phyloP scores from a whole-genome alignment of 805 yeast species.

The Saturnispora silvae region DNA sequence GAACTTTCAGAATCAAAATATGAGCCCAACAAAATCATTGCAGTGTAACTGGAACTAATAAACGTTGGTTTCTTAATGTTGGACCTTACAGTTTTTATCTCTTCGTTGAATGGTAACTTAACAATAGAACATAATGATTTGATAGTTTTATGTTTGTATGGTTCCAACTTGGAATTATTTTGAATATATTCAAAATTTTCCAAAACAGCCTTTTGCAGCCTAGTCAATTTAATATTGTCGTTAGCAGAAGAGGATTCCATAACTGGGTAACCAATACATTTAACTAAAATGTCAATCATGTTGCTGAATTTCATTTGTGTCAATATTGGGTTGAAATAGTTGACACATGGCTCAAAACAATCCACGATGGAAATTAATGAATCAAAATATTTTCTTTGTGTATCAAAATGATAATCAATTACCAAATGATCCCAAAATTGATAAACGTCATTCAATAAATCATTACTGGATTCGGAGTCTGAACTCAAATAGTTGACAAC shows the following conservation, averaged over 20 bases:
- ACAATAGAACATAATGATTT: conserved; percentile 45
- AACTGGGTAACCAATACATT: conserved; percentile 64
- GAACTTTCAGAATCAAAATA: conserved; percentile 27
- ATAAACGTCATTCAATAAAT: background rate
- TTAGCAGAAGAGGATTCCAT: conserved; percentile 37
- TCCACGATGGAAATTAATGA: conserved; percentile 45
- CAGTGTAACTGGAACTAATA: conserved; percentile 42
- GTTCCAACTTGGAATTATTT: conserved; percentile 18
- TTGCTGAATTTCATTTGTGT: conserved; percentile 32
- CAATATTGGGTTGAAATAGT: conserved; percentile 25
- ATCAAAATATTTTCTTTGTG: conserved; percentile 41
- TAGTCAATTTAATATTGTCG: conserved; percentile 52
- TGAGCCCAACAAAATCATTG: conserved; percentile 31
- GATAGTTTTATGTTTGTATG: conserved; percentile 35
- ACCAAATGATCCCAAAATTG: conserved; percentile 39
- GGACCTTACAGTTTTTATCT: conserved; percentile 36
- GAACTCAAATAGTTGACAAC: conserved; percentile 30
- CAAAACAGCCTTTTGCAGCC: conserved; percentile 52
- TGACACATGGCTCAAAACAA: conserved; percentile 40
- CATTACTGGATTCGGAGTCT: conserved; percentile 18
- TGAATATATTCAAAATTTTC: conserved; percentile 30
- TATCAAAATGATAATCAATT: conserved; percentile 33
- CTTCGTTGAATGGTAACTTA: conserved; percentile 48
- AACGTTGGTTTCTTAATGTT: conserved; percentile 48
- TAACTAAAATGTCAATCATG: conserved; percentile 49